Evolutionary conservation across 2,329 filamentous ascomycete species (phyloP), one percentile per base, ranked within the genome.

Genomic region (Colletotrichum caudatum): DNA sequence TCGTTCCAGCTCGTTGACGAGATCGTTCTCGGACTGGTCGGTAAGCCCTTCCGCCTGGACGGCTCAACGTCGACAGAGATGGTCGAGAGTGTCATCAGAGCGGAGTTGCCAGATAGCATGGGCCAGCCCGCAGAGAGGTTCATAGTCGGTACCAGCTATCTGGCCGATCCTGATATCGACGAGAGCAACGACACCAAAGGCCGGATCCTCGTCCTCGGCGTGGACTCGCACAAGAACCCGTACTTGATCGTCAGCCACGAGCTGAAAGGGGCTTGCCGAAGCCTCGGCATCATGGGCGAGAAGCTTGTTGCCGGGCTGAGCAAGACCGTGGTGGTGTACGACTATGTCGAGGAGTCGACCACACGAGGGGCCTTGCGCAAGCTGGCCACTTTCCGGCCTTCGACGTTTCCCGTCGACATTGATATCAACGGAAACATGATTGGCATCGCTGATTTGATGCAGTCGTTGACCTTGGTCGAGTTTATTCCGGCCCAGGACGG

Each of bases 1-100:
- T 91, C 91, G n/a, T 93, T 99, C 78, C 92, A 92, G 76, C 88
- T 99, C 1, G 94, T 97, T 1, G 95, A 99, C 76, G 96, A 98
- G 78, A 90, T 98, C 44, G 85, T 94, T 23, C 97, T 98, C 80
- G 90, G 93, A 72, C 88, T 92, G 63, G 85, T 98, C 0, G 94
- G 90, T 1, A 81, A 92, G 75, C 89, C 91, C 0, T 92, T 93
- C 73, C 79, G 87, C 8, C 82, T 98, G 18, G 82, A 86, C 14
- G 69, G 69, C 14, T 82, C 82, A 0, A 79, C 81, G 2, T 80
- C 82, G 2, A 76, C 84, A 2, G 96, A 99, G 81, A 84, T 98
- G 57, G 89, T 98, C 4, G 96, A 98, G 80, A 91, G 92, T 73
- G 91, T 97, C 9, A 91, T 97, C 69, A 89, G 93, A 44, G 91